A percentile compares a stretch with the other conserved stretches of the same genome.
Evolutionary conservation across 78 protist genomes (phyloP).

Genomic region (Dictyostelium discoideum): DNA sequence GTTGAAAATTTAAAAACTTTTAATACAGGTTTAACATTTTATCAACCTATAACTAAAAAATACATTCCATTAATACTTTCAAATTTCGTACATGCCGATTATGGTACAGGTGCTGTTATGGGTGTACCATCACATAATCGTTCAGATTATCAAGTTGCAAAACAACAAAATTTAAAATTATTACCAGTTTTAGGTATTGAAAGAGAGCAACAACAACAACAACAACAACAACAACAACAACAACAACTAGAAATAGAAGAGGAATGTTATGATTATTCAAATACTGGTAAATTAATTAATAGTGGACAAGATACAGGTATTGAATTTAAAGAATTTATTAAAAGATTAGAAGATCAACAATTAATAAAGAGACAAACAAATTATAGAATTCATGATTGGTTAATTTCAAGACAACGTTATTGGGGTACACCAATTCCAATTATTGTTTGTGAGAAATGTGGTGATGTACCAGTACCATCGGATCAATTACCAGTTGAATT

Average conservation of each 20-base stretch:
- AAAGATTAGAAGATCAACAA: slow-evolving; percentile 1
- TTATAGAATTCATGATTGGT: slow-evolving; percentile 95
- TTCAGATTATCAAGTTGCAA: slow-evolving; percentile 90
- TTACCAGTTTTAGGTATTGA: slow-evolving; percentile 31
- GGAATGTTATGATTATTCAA: slow-evolving; percentile 50
- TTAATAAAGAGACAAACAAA: background rate
- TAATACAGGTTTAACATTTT: slow-evolving; percentile 1
- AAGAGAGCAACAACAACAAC: background rate
- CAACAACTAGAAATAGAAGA: background rate
- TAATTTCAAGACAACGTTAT: slow-evolving; percentile 94
- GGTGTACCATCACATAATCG: slow-evolving; percentile 96
- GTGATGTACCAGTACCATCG: slow-evolving; percentile 89
- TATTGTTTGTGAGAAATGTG: slow-evolving; percentile 84
- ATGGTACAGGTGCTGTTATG: slow-evolving; percentile 94
- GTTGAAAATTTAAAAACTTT: slow-evolving; percentile 3
- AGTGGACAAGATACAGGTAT: slow-evolving; percentile 66
- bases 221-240: background rate
- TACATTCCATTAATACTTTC: slow-evolving; percentile 61
- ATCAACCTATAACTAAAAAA: background rate
- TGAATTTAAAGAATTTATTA: slow-evolving; percentile 32
- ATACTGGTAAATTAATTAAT: slow-evolving; percentile 49
- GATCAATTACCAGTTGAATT: slow-evolving; percentile 88
- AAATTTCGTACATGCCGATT: slow-evolving; percentile 83
- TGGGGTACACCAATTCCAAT: slow-evolving; percentile 98
- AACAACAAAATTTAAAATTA: slow-evolving; percentile 14